These are phyloP conservation scores for Mortierella sp. DNA, from an alignment of 371 early-diverging fungal species.

Conservation along the genomic window DNA sequence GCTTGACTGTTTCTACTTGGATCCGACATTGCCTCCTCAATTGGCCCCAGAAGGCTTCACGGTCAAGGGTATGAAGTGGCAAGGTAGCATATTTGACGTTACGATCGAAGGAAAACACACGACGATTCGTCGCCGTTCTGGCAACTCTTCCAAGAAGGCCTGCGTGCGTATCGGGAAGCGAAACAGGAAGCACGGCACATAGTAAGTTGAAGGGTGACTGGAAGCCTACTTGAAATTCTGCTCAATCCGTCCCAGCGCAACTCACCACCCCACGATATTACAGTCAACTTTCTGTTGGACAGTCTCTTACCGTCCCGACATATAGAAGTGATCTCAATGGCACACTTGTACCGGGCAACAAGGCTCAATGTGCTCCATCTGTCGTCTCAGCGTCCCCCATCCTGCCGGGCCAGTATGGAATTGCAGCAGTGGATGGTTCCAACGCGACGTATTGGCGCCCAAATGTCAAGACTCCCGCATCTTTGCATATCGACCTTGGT, in stretches of 20 bases:
- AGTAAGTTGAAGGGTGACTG: constrained; percentile 30
- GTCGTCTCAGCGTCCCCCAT: constrained; percentile 20
- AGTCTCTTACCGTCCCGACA: constrained; percentile 26
- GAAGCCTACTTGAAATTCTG: too few species aligned
- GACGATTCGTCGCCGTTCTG: constrained; percentile 30
- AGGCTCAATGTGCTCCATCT: constrained; percentile 27
- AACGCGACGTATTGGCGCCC: constrained; percentile 51
- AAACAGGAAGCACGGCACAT: constrained; percentile 38
- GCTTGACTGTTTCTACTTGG: constrained; percentile 43
- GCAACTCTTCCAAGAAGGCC: constrained; percentile 9
- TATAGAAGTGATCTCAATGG: constrained; percentile 42
- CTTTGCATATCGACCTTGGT: constrained; percentile 35
- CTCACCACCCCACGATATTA: neutral
- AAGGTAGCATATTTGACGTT: constrained; percentile 46
- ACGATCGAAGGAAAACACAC: constrained; percentile 24
- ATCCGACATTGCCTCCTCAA: constrained; percentile 44
- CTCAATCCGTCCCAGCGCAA: neutral
- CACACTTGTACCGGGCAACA: constrained; percentile 38
- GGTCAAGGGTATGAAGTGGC: constrained; percentile 50
- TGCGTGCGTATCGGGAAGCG: constrained; percentile 39
- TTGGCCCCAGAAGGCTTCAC: constrained; percentile 39
- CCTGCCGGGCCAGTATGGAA: constrained; percentile 37
- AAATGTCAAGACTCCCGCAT: constrained; percentile 16
- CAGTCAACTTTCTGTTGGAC: constrained; percentile 36
- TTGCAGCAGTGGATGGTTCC: constrained; percentile 45